These are phyloP conservation scores for Neurospora crassa DNA, from an alignment of 2,329 filamentous ascomycete species.

Conservation along the genomic window DNA sequence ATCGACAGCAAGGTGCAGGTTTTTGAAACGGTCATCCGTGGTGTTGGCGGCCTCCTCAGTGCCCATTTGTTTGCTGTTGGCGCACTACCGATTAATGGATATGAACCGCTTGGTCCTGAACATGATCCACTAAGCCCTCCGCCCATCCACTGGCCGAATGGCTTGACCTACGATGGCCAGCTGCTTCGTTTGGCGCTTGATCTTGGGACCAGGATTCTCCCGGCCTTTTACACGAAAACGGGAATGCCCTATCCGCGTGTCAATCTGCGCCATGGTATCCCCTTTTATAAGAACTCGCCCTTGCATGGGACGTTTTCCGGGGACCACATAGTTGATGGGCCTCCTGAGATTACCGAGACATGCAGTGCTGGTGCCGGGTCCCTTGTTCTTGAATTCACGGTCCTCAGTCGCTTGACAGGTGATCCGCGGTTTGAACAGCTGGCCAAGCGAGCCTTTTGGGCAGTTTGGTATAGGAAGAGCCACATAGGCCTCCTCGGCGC, in stretches of 20 bases:
- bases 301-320: slow-evolving; percentile 47
- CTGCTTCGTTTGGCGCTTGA: slow-evolving; percentile 82
- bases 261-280: slow-evolving; percentile 82
- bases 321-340: slow-evolving; percentile 26
- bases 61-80: slow-evolving; percentile 90
- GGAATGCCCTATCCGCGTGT: slow-evolving; percentile 92
- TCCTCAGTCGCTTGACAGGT: slow-evolving; percentile 78
- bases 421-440: slow-evolving; percentile 81
- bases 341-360: slow-evolving; percentile 79
- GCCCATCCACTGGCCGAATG: slow-evolving; percentile 63
- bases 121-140: slow-evolving; percentile 36
- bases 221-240: slow-evolving; percentile 84
- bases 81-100: slow-evolving; percentile 77
- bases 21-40: slow-evolving; percentile 94
- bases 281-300: slow-evolving; percentile 83
- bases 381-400: slow-evolving; percentile 85
- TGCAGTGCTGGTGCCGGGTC: slow-evolving; percentile 97
- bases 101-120: slow-evolving; percentile 41
- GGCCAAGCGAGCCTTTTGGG: slow-evolving; percentile 91
- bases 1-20: slow-evolving; percentile 97
- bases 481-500: slow-evolving; percentile 80
- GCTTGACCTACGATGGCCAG: slow-evolving; percentile 80
- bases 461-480: slow-evolving; percentile 85
- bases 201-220: slow-evolving; percentile 71
- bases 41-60: slow-evolving; percentile 81